These are phyloP conservation scores for Ampelomyces quisqualis DNA, from an alignment of 2,329 filamentous ascomycete species.

Conservation along the genomic window DNA sequence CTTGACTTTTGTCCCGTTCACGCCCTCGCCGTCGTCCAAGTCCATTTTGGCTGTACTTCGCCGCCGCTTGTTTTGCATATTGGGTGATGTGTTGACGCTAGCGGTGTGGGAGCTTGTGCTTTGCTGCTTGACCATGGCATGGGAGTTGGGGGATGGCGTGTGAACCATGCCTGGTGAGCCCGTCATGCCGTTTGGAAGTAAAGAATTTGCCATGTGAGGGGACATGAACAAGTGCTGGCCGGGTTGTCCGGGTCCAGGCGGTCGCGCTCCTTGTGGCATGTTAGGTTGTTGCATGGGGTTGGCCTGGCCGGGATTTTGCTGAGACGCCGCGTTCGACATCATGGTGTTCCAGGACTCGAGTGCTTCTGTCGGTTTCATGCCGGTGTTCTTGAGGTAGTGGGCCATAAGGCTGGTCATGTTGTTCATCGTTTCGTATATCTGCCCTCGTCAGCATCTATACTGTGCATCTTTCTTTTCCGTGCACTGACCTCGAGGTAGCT, in stretches of 20 bases:
- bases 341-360: constrained; percentile 54
- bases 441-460: constrained; percentile 26
- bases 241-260: constrained; percentile 34
- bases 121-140: constrained; percentile 59
- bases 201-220: constrained; percentile 58
- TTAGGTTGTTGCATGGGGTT: constrained; percentile 33
- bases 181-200: constrained; percentile 53
- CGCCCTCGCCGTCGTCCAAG: constrained; percentile 51
- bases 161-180: constrained; percentile 51
- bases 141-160: constrained; percentile 50
- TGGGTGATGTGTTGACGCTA: constrained; percentile 64
- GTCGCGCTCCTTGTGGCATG: constrained; percentile 35
- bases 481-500: constrained; percentile 62
- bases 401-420: constrained; percentile 63
- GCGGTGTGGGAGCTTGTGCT: constrained; percentile 56
- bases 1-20: constrained; percentile 53
- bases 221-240: constrained; percentile 55
- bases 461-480: constrained; percentile 6
- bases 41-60: constrained; percentile 63
- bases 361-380: constrained; percentile 57
- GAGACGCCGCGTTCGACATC: constrained; percentile 38
- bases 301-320: constrained; percentile 25
- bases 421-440: constrained; percentile 67
- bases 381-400: constrained; percentile 55
- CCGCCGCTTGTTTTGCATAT: constrained; percentile 60